A percentile compares a stretch with the other conserved stretches of the same genome.
These are phyloP conservation scores for Aotearoamyces nothofagi DNA, from an alignment of 2,329 filamentous ascomycete species.

Conservation along the genomic window DNA sequence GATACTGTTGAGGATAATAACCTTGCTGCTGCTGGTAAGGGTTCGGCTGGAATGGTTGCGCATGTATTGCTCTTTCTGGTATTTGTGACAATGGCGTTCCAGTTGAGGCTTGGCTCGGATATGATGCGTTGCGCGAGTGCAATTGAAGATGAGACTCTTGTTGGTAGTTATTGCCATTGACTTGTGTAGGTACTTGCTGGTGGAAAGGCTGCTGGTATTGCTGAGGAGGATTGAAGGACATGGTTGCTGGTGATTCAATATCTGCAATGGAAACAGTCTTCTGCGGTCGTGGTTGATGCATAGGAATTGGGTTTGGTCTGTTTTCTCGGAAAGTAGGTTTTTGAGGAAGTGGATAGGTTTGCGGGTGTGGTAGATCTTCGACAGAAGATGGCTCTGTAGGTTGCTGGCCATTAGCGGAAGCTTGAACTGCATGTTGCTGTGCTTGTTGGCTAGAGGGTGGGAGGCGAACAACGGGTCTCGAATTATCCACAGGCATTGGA, in stretches of 20 bases:
- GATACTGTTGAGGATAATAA: slow-evolving; percentile 43
- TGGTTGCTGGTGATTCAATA: slow-evolving; percentile 62
- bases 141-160: slow-evolving; percentile 35
- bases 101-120: slow-evolving; percentile 53
- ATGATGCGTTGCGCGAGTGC: slow-evolving; percentile 53
- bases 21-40: slow-evolving; percentile 39
- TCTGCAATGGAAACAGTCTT: slow-evolving; percentile 87
- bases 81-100: slow-evolving; percentile 83
- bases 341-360: slow-evolving; percentile 41
- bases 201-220: slow-evolving; percentile 79
- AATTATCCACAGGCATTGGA: slow-evolving; percentile 41
- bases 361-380: slow-evolving; percentile 31
- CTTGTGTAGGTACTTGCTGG: slow-evolving; percentile 75
- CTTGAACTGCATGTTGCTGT: slow-evolving; percentile 18
- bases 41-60: slow-evolving; percentile 74
- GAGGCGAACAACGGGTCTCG: slow-evolving; percentile 66
- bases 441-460: slow-evolving; percentile 36
- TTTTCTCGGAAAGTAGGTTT: slow-evolving; percentile 43
- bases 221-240: slow-evolving; percentile 40
- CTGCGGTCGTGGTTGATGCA: slow-evolving; percentile 91
- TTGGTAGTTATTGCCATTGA: slow-evolving; percentile 39
- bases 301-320: slow-evolving; percentile 40
- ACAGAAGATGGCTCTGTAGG: slow-evolving; percentile 18
- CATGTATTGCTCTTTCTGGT: slow-evolving; percentile 82
- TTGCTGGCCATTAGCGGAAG: slow-evolving; percentile 10